These are phyloP conservation scores for Chrysoporthe deuterocubensis DNA, from an alignment of 2,329 filamentous ascomycete species.

Conservation along the genomic window DNA sequence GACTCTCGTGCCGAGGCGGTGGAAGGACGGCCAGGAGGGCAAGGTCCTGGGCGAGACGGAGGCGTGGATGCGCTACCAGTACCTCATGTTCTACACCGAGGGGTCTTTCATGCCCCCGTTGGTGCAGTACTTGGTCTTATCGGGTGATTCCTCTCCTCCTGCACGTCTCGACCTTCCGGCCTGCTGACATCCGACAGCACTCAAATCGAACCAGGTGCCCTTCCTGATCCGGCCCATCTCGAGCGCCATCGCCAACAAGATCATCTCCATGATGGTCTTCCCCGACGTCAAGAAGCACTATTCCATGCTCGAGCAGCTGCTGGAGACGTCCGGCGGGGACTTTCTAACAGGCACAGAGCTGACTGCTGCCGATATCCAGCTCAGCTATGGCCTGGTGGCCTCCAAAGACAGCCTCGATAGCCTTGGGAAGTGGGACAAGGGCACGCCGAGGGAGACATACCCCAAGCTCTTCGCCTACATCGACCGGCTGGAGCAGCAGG, in stretches of 20 bases:
- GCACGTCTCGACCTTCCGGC: neutral
- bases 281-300: constrained; percentile 55
- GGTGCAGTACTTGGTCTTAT: constrained; percentile 65
- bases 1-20: constrained; percentile 56
- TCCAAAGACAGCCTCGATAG: constrained; percentile 44
- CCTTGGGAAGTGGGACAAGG: constrained; percentile 45
- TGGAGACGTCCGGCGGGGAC: constrained; percentile 48
- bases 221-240: constrained; percentile 60
- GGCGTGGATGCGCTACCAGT: constrained; percentile 63
- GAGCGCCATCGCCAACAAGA: constrained; percentile 47
- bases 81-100: constrained; percentile 83
- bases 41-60: constrained; percentile 64
- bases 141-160: constrained; percentile 38
- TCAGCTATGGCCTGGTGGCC: constrained; percentile 57
- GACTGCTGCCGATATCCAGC: constrained; percentile 57
- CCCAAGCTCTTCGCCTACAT: constrained; percentile 55
- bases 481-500: constrained; percentile 47
- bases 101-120: constrained; percentile 79
- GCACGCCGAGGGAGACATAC: constrained; percentile 35
- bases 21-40: constrained; percentile 61
- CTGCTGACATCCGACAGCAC: constrained; percentile 35
- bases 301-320: constrained; percentile 53
- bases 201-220: constrained; percentile 52
- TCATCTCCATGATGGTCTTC: constrained; percentile 47
- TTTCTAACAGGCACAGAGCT: constrained; percentile 56